Conservation (phyloP, 225 moss, liverwort and hornwort genomes). For the Polytrichum commune region DNA sequence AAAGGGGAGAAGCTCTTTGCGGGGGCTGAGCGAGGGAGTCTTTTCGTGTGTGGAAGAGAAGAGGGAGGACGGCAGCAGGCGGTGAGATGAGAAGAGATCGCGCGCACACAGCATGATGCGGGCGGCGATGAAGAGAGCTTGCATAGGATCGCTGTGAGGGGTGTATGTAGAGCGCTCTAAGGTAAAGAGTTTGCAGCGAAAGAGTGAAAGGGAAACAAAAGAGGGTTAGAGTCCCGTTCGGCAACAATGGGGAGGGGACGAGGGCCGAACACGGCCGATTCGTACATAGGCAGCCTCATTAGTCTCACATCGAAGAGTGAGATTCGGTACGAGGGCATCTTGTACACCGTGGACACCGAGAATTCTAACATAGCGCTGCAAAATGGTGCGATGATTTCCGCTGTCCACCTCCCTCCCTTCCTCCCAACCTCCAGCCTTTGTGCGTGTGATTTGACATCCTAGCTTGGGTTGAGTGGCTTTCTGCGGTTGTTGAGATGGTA, state of each 20-base stretch:
- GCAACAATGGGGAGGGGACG: constrained; percentile 49
- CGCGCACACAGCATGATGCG: no score
- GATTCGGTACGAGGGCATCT: constrained; percentile 96
- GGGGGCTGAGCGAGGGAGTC: no score
- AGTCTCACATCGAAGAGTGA: constrained; percentile 99
- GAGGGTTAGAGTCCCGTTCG: background rate
- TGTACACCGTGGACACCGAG: constrained; percentile 95
- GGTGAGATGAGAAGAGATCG: no score
- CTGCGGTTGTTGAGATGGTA: background rate
- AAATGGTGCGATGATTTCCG: constrained; percentile 55
- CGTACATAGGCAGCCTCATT: constrained; percentile 96
- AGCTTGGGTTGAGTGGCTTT: background rate
- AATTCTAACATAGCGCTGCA: constrained; percentile 99
- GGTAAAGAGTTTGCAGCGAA: background rate
- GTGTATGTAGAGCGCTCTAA: background rate
- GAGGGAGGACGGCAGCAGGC: no score
- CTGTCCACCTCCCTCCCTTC: no score
- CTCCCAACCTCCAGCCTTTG: no score
- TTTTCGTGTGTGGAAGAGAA: no score
- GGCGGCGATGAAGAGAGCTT: no score
- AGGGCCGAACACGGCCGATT: constrained; percentile 97
- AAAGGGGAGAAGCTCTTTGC: no score
- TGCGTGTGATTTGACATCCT: background rate
- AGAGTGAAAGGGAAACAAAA: background rate
- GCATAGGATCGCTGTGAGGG: no score